Evolutionary conservation across 202 grass and related monocot species (phyloP), one percentile per base, ranked within the genome.

Genomic region (Setaria viridis): DNA sequence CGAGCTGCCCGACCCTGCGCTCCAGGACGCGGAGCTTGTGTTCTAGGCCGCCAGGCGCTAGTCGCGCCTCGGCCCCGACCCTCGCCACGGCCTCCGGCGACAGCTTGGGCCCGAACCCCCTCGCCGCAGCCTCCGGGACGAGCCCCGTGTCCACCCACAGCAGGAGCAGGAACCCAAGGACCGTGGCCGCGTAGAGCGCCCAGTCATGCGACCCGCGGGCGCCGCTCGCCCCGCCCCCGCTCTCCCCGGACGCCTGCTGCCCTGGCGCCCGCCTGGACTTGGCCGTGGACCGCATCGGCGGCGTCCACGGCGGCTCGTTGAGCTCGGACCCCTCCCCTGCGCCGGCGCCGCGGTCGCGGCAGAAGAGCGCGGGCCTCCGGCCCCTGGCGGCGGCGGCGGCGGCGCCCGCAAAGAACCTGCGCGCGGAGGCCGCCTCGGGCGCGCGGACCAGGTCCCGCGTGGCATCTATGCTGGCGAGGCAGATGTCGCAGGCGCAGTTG

Each of bases 401-500:
- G 9, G 79, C 80, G 48, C 10, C 63, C 17, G 75, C 72, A 77
- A 88, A 86, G 82, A 82, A 77, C 65, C 81, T 83, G 79, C 76
- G 91, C 48, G 77, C 84, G 80, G 87, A 87, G 77, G 85, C 80
- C 21, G 77, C 85, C 76, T 71, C 85, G 70, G 84, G 89, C 21
- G 77, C 80, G 41, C 67, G 85, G 56, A 99, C 51, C 68, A 99
- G 90, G 79, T 99, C 93, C 4, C 91, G 90, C 62, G 91, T 99
- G 88, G 96, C 96, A 79, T 91, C 30, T 54, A 99, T 94, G 88
- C 96, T 99, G 17, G 93, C 93, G 70, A 99, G 86, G 85, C 96
- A 99, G 15, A 95, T 95, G 76, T 96, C 90, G 72, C 97, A 99
- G 63, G 88, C 70, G 91, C 97, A 99, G 62, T 96, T 96, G 80